A percentile compares a stretch with the other conserved stretches of the same genome.
Evolutionary conservation across 139 green algal species (phyloP).

Genomic region (Mesotaenium endlicherianum): DNA sequence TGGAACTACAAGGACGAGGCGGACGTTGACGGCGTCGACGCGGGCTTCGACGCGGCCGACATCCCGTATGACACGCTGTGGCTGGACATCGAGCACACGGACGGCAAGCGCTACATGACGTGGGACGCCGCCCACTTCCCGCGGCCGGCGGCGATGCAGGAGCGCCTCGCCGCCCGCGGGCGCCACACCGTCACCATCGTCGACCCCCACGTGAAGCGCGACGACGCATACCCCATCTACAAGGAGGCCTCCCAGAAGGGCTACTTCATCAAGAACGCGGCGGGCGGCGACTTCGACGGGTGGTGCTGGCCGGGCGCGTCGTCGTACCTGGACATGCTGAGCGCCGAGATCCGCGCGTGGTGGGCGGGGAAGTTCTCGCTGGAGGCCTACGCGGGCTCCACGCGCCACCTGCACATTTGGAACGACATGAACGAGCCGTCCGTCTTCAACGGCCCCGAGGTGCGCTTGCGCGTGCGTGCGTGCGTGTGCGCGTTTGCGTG

Average conservation of each 20-base stretch:
- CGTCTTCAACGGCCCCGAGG: conserved; percentile 98
- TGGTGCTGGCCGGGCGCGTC: conserved; percentile 95
- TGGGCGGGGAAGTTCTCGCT: conserved; percentile 85
- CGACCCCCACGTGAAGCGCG: conserved; percentile 96
- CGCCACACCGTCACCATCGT: conserved; percentile 87
- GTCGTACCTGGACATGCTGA: conserved; percentile 90
- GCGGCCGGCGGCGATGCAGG: conserved; percentile 70
- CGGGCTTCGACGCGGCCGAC: conserved; percentile 81
- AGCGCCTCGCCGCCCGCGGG: conserved; percentile 47
- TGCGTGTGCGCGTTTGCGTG: not conserved
- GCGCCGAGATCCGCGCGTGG: conserved; percentile 80
- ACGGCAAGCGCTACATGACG: conserved; percentile 96
- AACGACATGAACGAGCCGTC: conserved; percentile 99
- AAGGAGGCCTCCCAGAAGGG: conserved; percentile 73
- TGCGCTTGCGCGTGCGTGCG: conserved; percentile 29
- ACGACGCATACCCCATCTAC: conserved; percentile 80
- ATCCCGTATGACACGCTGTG: conserved; percentile 99
- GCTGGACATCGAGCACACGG: conserved; percentile 99
- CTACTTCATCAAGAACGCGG: conserved; percentile 84
- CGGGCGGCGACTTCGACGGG: conserved; percentile 87
- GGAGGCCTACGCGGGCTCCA: conserved; percentile 81
- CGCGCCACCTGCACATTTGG: conserved; percentile 93
- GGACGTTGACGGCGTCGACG: conserved; percentile 77
- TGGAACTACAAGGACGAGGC: conserved; percentile 94
- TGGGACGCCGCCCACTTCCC: conserved; percentile 90